These are phyloP conservation scores for Trichoderma koningii DNA, from an alignment of 2,329 filamentous ascomycete species.

Conservation along the genomic window DNA sequence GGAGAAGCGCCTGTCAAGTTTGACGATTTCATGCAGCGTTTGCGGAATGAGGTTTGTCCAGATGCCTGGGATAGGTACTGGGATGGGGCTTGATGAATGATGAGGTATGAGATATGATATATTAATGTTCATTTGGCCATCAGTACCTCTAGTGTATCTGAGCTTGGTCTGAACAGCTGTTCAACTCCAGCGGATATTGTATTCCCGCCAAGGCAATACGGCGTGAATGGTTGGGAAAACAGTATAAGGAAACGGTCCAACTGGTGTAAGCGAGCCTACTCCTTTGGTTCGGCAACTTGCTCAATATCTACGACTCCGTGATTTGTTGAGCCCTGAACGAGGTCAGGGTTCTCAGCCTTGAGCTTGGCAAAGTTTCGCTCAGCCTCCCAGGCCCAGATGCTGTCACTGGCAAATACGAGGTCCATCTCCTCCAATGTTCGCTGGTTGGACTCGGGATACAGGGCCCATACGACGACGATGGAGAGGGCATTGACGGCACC, in stretches of 20 bases:
- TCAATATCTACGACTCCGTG: slow-evolving; percentile 31
- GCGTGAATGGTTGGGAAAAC: too few species aligned
- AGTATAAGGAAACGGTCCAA: neutral
- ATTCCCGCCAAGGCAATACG: too few species aligned
- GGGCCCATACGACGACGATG: slow-evolving; percentile 70
- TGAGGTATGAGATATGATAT: neutral
- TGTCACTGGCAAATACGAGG: slow-evolving; percentile 67
- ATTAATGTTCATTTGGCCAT: neutral
- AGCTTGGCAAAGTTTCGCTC: slow-evolving; percentile 65
- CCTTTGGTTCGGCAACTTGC: slow-evolving; percentile 25
- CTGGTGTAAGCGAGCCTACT: neutral
- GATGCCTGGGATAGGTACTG: slow-evolving; percentile 30
- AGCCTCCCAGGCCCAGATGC: slow-evolving; percentile 70
- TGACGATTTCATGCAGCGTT: slow-evolving; percentile 27
- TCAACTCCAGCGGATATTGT: too few species aligned
- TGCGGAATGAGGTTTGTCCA: slow-evolving; percentile 30
- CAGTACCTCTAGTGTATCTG: too few species aligned
- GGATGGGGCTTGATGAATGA: slow-evolving; percentile 14
- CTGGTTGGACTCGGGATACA: slow-evolving; percentile 75
- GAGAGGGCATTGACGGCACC: slow-evolving; percentile 65
- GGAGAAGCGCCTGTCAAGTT: slow-evolving; percentile 29
- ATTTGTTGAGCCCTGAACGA: slow-evolving; percentile 31
- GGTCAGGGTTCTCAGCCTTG: slow-evolving; percentile 60
- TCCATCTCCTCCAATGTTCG: slow-evolving; percentile 77
- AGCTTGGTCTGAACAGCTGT: too few species aligned